Conservation (phyloP, 371 early-diverging fungal species). For the Umbelopsis sp. region DNA sequence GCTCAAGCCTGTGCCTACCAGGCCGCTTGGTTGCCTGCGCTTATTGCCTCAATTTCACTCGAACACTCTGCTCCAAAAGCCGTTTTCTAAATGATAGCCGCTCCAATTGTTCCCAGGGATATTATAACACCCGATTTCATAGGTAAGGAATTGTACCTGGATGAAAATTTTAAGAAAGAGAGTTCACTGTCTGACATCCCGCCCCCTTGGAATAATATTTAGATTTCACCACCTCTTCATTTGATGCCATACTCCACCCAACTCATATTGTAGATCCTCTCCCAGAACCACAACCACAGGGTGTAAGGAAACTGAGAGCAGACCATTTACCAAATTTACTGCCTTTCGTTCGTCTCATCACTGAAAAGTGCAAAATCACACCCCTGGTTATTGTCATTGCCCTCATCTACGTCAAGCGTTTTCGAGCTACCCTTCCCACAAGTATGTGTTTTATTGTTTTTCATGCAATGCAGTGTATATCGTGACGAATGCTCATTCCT, state of each 20-base stretch:
- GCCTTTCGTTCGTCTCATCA: conserved; percentile 51
- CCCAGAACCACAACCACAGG: conserved; percentile 8
- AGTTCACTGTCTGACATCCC: not conserved
- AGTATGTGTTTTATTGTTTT: conserved; percentile 25
- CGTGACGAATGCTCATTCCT: not conserved
- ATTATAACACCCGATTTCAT: conserved; percentile 49
- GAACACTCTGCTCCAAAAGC: conserved; percentile 23
- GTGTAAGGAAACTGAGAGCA: conserved; percentile 26
- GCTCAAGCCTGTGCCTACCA: not conserved
- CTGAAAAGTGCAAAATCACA: conserved; percentile 49
- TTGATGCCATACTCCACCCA: conserved; percentile 50
- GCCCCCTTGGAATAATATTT: conserved; percentile 5
- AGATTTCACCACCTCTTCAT: conserved; percentile 54
- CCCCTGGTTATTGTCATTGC: conserved; percentile 52
- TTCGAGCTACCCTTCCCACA: conserved; percentile 42
- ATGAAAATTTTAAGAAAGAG: conserved; percentile 14
- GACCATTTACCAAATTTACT: conserved; percentile 47
- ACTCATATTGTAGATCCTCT: not conserved
- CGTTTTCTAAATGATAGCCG: not conserved
- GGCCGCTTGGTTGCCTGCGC: conserved; percentile 22
- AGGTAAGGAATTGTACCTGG: conserved; percentile 28
- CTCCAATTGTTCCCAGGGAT: not conserved
- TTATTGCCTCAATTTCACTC: conserved; percentile 31
- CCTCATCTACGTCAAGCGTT: conserved; percentile 52
- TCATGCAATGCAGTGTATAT: not conserved